phyloP scores from a whole-genome alignment of 2,329 filamentous ascomycete species.

The Mariannaea sp. region DNA sequence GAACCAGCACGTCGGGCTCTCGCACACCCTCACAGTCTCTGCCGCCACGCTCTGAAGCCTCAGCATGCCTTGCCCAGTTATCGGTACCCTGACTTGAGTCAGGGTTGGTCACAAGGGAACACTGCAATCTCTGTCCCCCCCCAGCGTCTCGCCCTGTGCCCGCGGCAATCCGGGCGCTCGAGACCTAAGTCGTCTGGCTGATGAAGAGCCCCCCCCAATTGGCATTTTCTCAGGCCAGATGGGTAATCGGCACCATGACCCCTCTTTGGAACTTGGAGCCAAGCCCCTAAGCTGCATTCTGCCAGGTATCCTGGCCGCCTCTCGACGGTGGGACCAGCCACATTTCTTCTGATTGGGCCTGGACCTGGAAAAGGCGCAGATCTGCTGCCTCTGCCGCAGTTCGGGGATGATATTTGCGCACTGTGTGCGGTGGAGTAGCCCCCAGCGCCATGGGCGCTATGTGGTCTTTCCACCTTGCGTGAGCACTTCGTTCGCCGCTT shows the following conservation, averaged over 20 bases:
- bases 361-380: conserved; percentile 39
- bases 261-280: conserved; percentile 36
- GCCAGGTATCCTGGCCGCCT: conserved; percentile 35
- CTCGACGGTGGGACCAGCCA: conserved; percentile 34
- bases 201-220: conserved; percentile 32
- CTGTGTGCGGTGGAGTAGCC: conserved; percentile 29
- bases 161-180: conserved; percentile 37
- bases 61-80: conserved; percentile 31
- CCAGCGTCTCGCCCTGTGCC: conserved; percentile 23
- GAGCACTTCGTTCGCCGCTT: conserved; percentile 27
- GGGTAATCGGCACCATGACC: conserved; percentile 39
- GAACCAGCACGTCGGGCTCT: conserved; percentile 41
- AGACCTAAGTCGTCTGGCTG: conserved; percentile 33
- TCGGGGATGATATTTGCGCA: conserved; percentile 31
- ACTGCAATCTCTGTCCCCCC: conserved; percentile 33
- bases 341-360: conserved; percentile 36
- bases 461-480: conserved; percentile 31
- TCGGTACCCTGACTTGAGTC: conserved; percentile 35
- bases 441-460: conserved; percentile 32
- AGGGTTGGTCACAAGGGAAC: conserved; percentile 37
- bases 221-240: conserved; percentile 33
- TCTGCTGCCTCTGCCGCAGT: conserved; percentile 35
- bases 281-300: conserved; percentile 38
- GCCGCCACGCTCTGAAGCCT: conserved; percentile 37
- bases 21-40: conserved; percentile 38